Base-by-base conservation (phyloP, 106 monocot genomes). In the Acanthochlamys bracteata region DNA sequence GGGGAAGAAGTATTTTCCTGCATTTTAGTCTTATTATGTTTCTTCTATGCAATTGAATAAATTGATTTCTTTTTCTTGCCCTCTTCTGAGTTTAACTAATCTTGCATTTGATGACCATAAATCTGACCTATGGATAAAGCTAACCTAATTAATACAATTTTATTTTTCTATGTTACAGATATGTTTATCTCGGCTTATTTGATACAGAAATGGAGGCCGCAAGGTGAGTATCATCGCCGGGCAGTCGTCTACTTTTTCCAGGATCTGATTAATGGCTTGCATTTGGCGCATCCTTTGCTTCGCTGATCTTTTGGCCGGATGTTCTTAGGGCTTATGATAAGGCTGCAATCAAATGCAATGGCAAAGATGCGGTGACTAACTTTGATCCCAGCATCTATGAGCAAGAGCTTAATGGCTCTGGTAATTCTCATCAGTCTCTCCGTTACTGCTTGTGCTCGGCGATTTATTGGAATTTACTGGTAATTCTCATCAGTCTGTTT, bases 101-200 rank as follows among this genome's bases (percentile, higher is more conserved):
- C 0, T 47, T 45, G 20, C 60, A 24, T 42, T 16, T 8, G 60
- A 60, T 60, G 19, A 10, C 12, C n/a, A n/a, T n/a, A n/a, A n/a
- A n/a, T n/a, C n/a, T n/a, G n/a, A n/a, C n/a, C n/a, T n/a, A n/a
- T n/a, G n/a, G n/a, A n/a, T n/a, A n/a, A n/a, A n/a, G n/a, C n/a
- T n/a, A n/a, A n/a, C n/a, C n/a, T n/a, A n/a, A n/a, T n/a, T n/a
- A n/a, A n/a, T n/a, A n/a, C n/a, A n/a, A n/a, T n/a, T n/a, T n/a
- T n/a, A n/a, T 42, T 43, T 43, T 8, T 43, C 25, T 61, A 7
- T 33, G 42, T 17, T 25, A 41, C 66, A 93, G 93, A 70, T 93
- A 89, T 58, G 80, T 93, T 17, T 93, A 94, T 76, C 69, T 94
- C 53, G 93, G 93, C 1, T 72, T 94, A 42, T 94, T 89, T 66